Conservation (phyloP, 306 rosid species). For the Trifolium subterraneum region DNA sequence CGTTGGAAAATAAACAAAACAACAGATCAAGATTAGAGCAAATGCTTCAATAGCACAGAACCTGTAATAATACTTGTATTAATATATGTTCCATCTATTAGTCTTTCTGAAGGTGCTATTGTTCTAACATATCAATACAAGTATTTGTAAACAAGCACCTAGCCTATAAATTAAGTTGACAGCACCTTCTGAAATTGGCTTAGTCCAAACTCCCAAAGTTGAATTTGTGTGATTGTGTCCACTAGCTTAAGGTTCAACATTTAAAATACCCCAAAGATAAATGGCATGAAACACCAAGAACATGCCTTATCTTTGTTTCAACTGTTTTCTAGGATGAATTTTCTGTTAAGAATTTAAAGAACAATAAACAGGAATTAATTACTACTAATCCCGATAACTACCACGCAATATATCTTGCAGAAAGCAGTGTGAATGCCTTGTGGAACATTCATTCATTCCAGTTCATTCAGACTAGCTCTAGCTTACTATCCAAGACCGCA, state of each 20-base stretch:
- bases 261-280: background rate
- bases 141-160: no score
- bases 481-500: background rate
- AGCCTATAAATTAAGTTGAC: no score
- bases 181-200: no score
- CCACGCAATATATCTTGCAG: background rate
- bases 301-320: background rate
- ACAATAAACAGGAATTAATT: background rate
- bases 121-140: no score
- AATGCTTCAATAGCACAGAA: no score
- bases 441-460: conserved; percentile 3
- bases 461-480: conserved; percentile 1
- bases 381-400: background rate
- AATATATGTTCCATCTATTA: no score
- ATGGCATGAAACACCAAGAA: background rate
- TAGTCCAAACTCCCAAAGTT: background rate
- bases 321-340: background rate
- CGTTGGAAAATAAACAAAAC: no score
- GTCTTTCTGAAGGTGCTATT: no score
- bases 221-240: background rate
- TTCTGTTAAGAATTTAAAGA: background rate
- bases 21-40: no score
- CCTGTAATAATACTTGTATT: no score
- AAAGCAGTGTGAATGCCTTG: background rate
- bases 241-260: background rate